phyloP scores from a whole-genome alignment of 768 basidiomycete species.

The Suillus brevipes region DNA sequence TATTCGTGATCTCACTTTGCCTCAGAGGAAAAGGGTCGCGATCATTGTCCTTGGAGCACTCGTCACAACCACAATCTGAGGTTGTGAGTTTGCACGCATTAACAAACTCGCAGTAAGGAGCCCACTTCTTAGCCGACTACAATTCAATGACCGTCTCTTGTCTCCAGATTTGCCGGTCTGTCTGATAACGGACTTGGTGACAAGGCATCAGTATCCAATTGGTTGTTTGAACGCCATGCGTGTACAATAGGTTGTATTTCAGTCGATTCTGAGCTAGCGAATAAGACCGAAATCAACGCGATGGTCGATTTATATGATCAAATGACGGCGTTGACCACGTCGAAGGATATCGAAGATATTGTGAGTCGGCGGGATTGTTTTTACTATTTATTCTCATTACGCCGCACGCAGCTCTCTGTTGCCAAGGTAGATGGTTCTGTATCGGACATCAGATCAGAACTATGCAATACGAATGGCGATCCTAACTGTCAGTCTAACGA shows the following conservation, averaged over 20 bases:
- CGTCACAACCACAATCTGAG: not conserved
- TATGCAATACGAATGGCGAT: not conserved
- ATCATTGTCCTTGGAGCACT: not conserved
- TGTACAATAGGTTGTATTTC: not conserved
- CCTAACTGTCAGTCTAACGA: too few species aligned
- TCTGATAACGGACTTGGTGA: not conserved
- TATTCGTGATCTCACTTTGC: not conserved
- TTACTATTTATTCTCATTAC: not conserved
- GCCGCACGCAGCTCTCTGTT: not conserved
- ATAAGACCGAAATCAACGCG: not conserved
- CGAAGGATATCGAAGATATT: not conserved
- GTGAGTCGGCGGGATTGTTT: not conserved
- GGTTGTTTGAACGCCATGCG: not conserved
- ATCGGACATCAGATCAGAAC: not conserved
- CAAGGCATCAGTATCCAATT: not conserved
- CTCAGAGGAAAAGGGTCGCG: not conserved
- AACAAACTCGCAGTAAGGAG: not conserved
- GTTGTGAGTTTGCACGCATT: not conserved
- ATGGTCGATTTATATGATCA: not conserved
- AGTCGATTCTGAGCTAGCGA: too few species aligned
- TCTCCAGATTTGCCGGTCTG: not conserved
- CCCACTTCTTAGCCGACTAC: not conserved
- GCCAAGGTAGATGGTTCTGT: not conserved
- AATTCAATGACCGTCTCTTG: not conserved
- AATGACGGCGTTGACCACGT: conserved; percentile 4